phyloP scores from a whole-genome alignment of 345 rosid species.

The Angophora floribunda region DNA sequence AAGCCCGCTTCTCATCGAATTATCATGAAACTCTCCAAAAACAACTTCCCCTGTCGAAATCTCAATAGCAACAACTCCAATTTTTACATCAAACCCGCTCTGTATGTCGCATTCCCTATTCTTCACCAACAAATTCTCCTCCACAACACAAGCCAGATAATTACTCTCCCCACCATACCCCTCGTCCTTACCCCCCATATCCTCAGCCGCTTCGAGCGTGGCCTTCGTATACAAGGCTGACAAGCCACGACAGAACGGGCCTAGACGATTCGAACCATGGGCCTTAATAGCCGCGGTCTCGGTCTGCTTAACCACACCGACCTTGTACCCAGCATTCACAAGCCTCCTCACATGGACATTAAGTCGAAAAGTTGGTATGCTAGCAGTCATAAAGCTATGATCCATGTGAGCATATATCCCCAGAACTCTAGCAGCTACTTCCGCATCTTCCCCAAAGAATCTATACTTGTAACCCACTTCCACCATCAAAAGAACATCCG shows the following conservation, averaged over 20 bases:
- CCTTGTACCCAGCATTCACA: slow-evolving; percentile 78
- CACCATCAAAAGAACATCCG: slow-evolving; percentile 79
- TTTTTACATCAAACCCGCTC: slow-evolving; percentile 42
- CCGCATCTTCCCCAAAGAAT: slow-evolving; percentile 92
- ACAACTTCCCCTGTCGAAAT: slow-evolving; percentile 88
- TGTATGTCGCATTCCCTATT: slow-evolving; percentile 6
- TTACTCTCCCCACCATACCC: slow-evolving; percentile 58
- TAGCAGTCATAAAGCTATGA: slow-evolving; percentile 80
- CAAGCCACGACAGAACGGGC: slow-evolving; percentile 74
- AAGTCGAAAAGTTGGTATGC: slow-evolving; percentile 84
- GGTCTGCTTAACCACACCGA: slow-evolving; percentile 95
- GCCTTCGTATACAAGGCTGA: slow-evolving; percentile 89
- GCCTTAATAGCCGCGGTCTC: slow-evolving; percentile 94
- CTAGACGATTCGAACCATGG: slow-evolving; percentile 46
- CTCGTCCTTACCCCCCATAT: slow-evolving; percentile 58
- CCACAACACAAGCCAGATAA: slow-evolving; percentile 78
- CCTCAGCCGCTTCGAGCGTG: slow-evolving; percentile 86
- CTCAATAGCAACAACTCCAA: slow-evolving; percentile 82
- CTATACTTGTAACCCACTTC: slow-evolving; percentile 92
- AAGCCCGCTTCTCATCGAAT: slow-evolving; percentile 64
- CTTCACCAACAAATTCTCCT: slow-evolving; percentile 19
- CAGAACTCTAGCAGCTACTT: slow-evolving; percentile 59
- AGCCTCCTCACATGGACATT: slow-evolving; percentile 76
- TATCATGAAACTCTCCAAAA: slow-evolving; percentile 70
- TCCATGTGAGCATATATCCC: slow-evolving; percentile 80